Base-by-base conservation (phyloP, 2,329 filamentous ascomycete genomes). In the Mycosphaerelloides madeirae region DNA sequence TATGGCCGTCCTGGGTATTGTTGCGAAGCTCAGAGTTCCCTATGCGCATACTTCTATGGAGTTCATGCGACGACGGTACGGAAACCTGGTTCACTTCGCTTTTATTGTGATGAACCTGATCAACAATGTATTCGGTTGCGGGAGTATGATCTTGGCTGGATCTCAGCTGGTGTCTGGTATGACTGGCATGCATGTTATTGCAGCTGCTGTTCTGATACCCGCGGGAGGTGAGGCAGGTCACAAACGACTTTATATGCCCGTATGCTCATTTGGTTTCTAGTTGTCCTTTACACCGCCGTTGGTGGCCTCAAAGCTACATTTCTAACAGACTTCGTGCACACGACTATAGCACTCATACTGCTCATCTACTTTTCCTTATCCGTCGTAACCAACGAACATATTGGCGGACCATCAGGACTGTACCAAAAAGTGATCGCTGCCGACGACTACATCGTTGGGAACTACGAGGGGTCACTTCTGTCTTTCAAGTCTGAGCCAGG, bases 31-130 rank as follows among this genome's bases (percentile, higher is more conserved):
- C 28, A 61, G 72, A 31, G 71, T 75, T 0, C 73, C 73, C 0
- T 73, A 74, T 44, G 73, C 73, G 0, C 73, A 76, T 44, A 76
- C 73, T 0, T 73, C 69, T 2, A 63, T 76, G 1, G 73, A 76
- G 50, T 74, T 76, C 34, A 69, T 76, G 31, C 65, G 65, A 3
- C 69, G 69, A 60, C 42, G 59, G 41, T 59, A 61, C 37, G 59
- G 59, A 9, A 51, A 34, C 7, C 51, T 46, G 34, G 57, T 46
- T 14, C 59, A 62, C 25, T 43, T 49, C 11, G 34, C 61, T 2
- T 61, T 59, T 37, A 60, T 61, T 22, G 28, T 60, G 3, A 44
- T 61, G 14, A 60, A 59, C 41, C 41, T 62, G 12, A 44, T 61
- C 44, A 62, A 62, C 48, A 62, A 61, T 25, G 68, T 75, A 15